These are phyloP conservation scores for Acanthamoeba castellanii DNA, from an alignment of 208 protist species.

Conservation along the genomic window DNA sequence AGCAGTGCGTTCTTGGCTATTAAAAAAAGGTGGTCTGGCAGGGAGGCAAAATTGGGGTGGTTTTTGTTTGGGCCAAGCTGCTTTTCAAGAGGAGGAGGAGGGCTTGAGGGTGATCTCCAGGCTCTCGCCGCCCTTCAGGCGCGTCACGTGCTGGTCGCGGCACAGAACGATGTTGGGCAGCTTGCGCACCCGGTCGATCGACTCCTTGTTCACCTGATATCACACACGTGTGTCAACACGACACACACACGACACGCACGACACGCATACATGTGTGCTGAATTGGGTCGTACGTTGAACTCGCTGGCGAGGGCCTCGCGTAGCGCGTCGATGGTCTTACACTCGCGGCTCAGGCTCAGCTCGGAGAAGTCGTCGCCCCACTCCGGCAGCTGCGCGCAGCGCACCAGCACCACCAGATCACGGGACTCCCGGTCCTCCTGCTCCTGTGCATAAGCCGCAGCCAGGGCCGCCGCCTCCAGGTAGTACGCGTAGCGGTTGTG, in stretches of 20 bases:
- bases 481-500: no score
- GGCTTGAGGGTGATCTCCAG: neutral
- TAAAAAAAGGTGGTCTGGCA: no score
- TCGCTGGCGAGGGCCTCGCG: neutral
- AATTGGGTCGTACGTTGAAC: neutral
- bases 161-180: conserved; percentile 57
- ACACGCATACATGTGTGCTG: no score
- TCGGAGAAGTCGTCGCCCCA: conserved; percentile 43
- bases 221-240: neutral
- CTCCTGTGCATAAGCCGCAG: neutral
- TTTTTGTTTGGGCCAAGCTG: no score
- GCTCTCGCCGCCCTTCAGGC: neutral
- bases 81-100: no score
- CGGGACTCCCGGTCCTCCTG: neutral
- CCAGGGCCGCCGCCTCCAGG: no score
- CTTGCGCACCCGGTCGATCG: conserved; percentile 31
- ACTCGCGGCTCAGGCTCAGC: neutral
- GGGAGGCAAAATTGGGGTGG: no score
- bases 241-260: neutral
- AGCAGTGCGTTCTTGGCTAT: no score
- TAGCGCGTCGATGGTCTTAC: neutral
- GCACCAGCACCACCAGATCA: neutral
- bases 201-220: neutral
- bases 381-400: conserved; percentile 14
- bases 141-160: conserved; percentile 40